Conservation (phyloP, 2,329 filamentous ascomycete genomes). For the Sporothrix luriei region DNA sequence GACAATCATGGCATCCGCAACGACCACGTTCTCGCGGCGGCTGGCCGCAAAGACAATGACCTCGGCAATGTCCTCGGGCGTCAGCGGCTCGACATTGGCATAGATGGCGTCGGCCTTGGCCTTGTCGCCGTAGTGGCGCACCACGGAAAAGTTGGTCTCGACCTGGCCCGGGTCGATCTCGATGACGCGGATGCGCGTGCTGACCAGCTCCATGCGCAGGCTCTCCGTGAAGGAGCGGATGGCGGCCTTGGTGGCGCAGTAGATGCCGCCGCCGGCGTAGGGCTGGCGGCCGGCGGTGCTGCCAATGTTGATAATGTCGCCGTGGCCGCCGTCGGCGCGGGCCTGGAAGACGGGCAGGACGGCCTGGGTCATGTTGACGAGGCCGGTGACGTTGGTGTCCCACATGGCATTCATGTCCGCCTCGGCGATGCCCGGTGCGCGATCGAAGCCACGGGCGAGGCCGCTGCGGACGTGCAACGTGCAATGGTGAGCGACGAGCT, state of each 20-base stretch:
- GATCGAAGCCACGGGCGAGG: slow-evolving; percentile 83
- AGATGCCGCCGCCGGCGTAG: slow-evolving; percentile 84
- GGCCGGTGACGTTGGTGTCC: slow-evolving; percentile 86
- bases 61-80: slow-evolving; percentile 88
- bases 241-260: slow-evolving; percentile 90
- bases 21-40: slow-evolving; percentile 83
- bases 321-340: slow-evolving; percentile 71
- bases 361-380: slow-evolving; percentile 96
- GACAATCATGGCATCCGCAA: slow-evolving; percentile 85
- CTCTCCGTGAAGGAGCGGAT: slow-evolving; percentile 82
- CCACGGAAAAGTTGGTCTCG: slow-evolving; percentile 85
- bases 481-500: neutral
- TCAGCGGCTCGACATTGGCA: slow-evolving; percentile 78
- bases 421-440: slow-evolving; percentile 78
- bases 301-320: slow-evolving; percentile 94
- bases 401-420: slow-evolving; percentile 89
- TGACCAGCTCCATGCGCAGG: slow-evolving; percentile 78
- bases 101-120: slow-evolving; percentile 88
- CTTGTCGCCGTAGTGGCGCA: slow-evolving; percentile 87
- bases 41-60: slow-evolving; percentile 83
- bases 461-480: slow-evolving; percentile 58
- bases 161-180: slow-evolving; percentile 91
- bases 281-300: slow-evolving; percentile 85
- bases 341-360: slow-evolving; percentile 80
- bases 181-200: slow-evolving; percentile 80